Base-by-base conservation (phyloP, 1,139 yeast species). In the Petasospora fabianii region DNA sequence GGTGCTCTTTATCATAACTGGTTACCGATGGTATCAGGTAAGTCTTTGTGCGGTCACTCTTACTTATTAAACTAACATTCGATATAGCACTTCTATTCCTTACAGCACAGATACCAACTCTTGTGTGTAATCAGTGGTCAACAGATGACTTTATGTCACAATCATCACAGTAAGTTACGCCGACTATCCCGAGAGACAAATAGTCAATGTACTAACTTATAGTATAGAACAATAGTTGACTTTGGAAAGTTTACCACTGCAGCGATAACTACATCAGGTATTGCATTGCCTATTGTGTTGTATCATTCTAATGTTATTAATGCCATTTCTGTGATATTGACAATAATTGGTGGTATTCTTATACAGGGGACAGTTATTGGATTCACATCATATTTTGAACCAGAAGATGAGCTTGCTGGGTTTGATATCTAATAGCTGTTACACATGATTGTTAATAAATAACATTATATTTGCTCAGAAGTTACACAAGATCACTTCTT, bases 281-380 rank as follows among this genome's bases (percentile, higher is more conserved):
- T 83, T n/a, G 57, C 53, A 32, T 30, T 84, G 43, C 90, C 95
- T 1, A 51, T 84, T 1, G 64, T 82, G 30, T 68, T 84, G 36
- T 77, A 77, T 43, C 94, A 85, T 56, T 73, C 83, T 27, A 71
- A 69, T 44, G 66, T 80, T 16, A 70, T 86, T 49, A 72, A 79
- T 24, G 57, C 62, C 24, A 65, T 77, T 0, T 88, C 94, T 7
- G 70, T 72, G 64, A 52, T 71, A 27, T 72, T 85, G 66, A 78
- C 88, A 4, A 67, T 83, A 6, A 48, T 69, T 6, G 96, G 95
- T 1, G 95, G 95, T 3, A 49, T 66, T 1, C 65, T 84, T 43
- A 83, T 86, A 34, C 83, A 80, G 60, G 78, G 79, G 5, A 81
- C 95, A 0, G 84, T 86, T 29, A 76, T 80, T 47, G 72, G 83